phyloP scores from a whole-genome alignment of 169 alveolate genomes.

The Plasmodium blacklocki region DNA sequence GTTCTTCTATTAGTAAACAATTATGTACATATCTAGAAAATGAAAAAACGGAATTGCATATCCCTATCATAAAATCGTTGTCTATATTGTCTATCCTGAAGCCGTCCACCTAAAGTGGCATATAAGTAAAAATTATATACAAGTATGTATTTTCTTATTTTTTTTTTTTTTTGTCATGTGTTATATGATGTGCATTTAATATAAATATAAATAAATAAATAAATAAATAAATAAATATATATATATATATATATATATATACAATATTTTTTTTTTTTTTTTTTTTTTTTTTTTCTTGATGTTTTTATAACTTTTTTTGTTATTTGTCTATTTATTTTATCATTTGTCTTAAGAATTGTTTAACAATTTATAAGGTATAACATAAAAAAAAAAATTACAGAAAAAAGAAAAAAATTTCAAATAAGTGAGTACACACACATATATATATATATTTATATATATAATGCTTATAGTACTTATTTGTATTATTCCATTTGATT shows the following conservation, averaged over 20 bases:
- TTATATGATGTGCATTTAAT: no score
- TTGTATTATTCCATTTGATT: neutral
- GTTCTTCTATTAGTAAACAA: conserved; percentile 67
- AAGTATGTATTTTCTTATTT: neutral
- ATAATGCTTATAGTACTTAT: no score
- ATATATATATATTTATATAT: neutral
- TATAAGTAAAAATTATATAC: neutral
- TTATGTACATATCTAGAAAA: conserved; percentile 45
- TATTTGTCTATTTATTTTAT: neutral
- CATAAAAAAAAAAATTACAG: no score
- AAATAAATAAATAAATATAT: neutral
- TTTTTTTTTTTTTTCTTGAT: neutral
- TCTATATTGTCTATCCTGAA: conserved; percentile 52
- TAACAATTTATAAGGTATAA: no score
- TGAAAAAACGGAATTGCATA: conserved; percentile 28
- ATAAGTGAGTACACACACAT: no score
- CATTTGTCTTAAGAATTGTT: no score
- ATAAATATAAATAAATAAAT: no score
- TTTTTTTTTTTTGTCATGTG: neutral
- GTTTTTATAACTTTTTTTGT: neutral
- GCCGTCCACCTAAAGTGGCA: conserved; percentile 23
- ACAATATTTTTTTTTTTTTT: neutral
- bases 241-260: neutral
- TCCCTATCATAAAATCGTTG: conserved; percentile 58
- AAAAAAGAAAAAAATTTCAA: no score